Base-by-base conservation (phyloP, 352 stramenopile genomes). In the Globisporangium spinosum region DNA sequence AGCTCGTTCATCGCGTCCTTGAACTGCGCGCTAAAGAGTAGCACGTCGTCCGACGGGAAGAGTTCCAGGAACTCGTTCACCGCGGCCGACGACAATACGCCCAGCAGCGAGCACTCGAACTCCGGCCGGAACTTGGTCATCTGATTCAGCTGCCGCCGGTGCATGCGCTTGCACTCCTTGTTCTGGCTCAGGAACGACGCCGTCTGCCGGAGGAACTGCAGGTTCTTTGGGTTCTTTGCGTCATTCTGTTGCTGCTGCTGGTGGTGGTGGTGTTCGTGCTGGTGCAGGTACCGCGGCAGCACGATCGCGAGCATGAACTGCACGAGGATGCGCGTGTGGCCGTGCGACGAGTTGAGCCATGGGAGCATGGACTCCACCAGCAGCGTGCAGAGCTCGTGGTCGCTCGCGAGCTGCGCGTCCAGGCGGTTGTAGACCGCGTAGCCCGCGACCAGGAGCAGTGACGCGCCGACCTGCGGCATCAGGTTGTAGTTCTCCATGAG, bases 111-210 rank as follows among this genome's bases (percentile, higher is more conserved):
- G 63, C 80, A 90, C 73, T 92, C 81, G 61, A 87, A 87, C 38
- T 87, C 82, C 0, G 87, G 87, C 9, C 70, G 66, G 65, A 93
- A 90, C 34, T 77, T 74, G 29, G 79, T 71, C 25, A 95, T 68
- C 43, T 95, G 85, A 8, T 76, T 78, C 5, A 73, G 71, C 63
- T 95, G 87, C 6, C 87, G 87, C 56, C 87, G 83, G 61, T 90
- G 75, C 85, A 95, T 91, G 56, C 87, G 80, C 62, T 93, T 95
- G 69, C 76, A 82, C 57, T 95, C 87, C 68, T 93, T 93, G 73
- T 93, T 95, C 51, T 85, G 77, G 63, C 82, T 95, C 61, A 95
- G 38, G 65, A 85, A 95, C 15, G 74, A 70, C 29, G 77, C 73
- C 8, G 85, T 87, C 0, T 77, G 71, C 53, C 82, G 57, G 20